Evolutionary conservation across 768 basidiomycete species (phyloP).

Genomic region (Dendrothele bispora): DNA sequence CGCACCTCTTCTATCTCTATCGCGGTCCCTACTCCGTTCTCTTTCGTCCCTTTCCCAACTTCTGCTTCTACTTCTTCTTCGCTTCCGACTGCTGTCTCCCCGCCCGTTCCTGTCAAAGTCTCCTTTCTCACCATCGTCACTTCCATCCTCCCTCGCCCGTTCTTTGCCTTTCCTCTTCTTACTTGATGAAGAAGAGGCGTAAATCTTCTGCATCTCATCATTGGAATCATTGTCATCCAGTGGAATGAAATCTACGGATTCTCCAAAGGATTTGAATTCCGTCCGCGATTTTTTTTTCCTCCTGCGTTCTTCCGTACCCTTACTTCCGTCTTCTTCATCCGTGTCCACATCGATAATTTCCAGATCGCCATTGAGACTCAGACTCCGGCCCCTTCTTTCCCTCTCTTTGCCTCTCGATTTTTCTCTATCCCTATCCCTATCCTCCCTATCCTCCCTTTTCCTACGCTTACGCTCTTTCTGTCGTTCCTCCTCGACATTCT

Average conservation of each 20-base stretch:
- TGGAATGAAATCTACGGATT: slow-evolving; percentile 32
- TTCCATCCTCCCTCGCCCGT: background rate
- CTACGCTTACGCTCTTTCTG: background rate
- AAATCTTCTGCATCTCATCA: too few relatives aligned
- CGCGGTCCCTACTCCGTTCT: slow-evolving; percentile 8
- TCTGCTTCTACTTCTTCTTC: slow-evolving; percentile 2
- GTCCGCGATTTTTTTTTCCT: background rate
- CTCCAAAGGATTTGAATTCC: slow-evolving; percentile 12
- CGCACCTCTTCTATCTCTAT: background rate
- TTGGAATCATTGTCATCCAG: slow-evolving; percentile 12
- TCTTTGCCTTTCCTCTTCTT: too few relatives aligned
- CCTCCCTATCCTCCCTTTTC: background rate
- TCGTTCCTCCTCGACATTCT: background rate
- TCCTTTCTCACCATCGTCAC: background rate
- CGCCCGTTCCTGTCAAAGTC: background rate
- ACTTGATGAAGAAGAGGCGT: too few relatives aligned
- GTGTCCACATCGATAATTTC: too few relatives aligned
- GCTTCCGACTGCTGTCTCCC: background rate
- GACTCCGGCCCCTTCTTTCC: too few relatives aligned
- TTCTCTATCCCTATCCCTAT: background rate
- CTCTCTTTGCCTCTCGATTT: too few relatives aligned
- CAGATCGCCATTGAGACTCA: too few relatives aligned
- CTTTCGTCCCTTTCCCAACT: slow-evolving; percentile 15
- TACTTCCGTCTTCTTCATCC: too few relatives aligned
- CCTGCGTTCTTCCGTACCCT: too few relatives aligned